Base-by-base conservation (phyloP, 108 stramenopile genomes). In the Cyclotella baltica region DNA sequence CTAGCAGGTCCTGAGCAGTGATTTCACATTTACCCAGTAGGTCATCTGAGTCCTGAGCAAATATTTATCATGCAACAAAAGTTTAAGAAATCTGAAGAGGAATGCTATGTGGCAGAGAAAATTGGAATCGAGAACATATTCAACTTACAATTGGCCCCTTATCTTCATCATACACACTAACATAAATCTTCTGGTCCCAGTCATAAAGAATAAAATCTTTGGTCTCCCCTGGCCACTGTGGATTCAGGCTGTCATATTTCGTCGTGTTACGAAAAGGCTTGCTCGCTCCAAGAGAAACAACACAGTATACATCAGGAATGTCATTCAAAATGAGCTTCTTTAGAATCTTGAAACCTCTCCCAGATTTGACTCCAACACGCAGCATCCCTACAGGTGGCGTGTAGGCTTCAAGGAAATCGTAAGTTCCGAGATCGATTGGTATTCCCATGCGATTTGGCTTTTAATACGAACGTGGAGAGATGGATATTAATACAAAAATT, bases 301-400 rank as follows among this genome's bases (percentile, higher is more conserved):
- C 76, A 33, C 80, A 70, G 55, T 87, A 92, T 4, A 87, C 74
- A 73, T 92, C 92, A 18, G 92, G 92, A 62, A 92, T 76, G 53
- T 92, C 92, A 33, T 82, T 86, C 2, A 78, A 46, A 15, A 90
- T 51, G 31, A 70, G 16, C 29, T 72, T 57, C 67, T 84, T 80
- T 56, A 88, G 75, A 13, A 88, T 71, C 0, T 62, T 36, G 75
- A 90, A 92, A 18, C 89, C 92, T 18, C 78, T 59, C 11, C 89
- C 89, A 5, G 52, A 13, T 5, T 81, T 50, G 4, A 75, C 75
- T 0, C 70, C 73, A 8, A 92, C 27, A 22, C 92, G 87, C 9
- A 80, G 52, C 50, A 92, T 65, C n/a, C 92, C 89, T 0, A 73
- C 47, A 3, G 88, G 88, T 15, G 83, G 86, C n/a, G 50, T 63